A percentile compares a stretch with the other conserved stretches of the same genome.
Evolutionary conservation across 768 basidiomycete genomes (phyloP).

Genomic region (Leccinellum rugosiceps): DNA sequence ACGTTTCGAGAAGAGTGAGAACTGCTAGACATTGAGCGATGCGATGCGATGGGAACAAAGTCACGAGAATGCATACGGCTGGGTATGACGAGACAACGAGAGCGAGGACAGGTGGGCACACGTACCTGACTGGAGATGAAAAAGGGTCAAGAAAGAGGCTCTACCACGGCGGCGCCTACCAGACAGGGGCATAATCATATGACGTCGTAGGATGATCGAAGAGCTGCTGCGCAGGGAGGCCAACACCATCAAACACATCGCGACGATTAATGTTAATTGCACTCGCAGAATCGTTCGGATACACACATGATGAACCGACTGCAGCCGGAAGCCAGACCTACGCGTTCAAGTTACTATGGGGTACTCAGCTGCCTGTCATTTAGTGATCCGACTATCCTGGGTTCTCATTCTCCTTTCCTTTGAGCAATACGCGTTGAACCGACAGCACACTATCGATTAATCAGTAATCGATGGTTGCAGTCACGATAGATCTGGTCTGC

Average conservation of each 20-base stretch:
- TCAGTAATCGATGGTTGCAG: slow-evolving; percentile 20
- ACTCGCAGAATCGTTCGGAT: slow-evolving; percentile 10
- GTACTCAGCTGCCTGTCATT: no score
- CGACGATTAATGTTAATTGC: slow-evolving; percentile 19
- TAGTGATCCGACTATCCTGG: no score
- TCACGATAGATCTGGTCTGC: slow-evolving; percentile 2
- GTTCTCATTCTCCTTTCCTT: no score
- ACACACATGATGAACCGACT: slow-evolving; percentile 11
- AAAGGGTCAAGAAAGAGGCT: not conserved
- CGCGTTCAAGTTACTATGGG: no score
- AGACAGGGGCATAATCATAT: no score
- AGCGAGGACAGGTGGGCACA: not conserved
- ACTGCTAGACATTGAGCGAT: not conserved
- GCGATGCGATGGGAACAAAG: not conserved
- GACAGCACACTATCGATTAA: not conserved
- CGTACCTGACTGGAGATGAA: not conserved
- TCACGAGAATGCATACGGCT: not conserved
- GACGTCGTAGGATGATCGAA: no score
- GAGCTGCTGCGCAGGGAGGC: no score
- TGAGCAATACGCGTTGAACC: not conserved
- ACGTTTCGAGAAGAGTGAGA: not conserved
- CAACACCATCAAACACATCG: not conserved
- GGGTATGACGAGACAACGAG: not conserved
- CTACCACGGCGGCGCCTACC: no score
- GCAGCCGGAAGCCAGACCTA: slow-evolving; percentile 6